Conservation (phyloP, 2,329 filamentous ascomycete genomes). For the Fusarium ambrosium region DNA sequence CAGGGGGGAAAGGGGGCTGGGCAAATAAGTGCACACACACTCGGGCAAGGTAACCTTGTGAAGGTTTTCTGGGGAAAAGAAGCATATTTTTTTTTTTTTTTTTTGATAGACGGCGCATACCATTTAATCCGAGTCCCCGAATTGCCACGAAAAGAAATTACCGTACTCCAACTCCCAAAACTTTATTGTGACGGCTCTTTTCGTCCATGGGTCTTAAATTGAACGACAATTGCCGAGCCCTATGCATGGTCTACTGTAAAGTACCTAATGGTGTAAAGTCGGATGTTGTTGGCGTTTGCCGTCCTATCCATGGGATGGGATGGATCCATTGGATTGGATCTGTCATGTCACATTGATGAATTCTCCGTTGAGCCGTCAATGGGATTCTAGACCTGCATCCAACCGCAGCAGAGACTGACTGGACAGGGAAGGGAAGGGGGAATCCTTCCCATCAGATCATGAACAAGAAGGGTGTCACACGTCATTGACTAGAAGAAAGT, state of each 20-base stretch:
- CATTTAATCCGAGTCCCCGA: conserved; percentile 32
- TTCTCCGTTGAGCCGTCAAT: conserved; percentile 19
- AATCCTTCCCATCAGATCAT: conserved; percentile 35
- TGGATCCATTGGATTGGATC: background rate
- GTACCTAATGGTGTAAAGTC: background rate
- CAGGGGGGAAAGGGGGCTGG: conserved; percentile 8
- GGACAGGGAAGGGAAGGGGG: background rate
- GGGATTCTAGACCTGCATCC: background rate
- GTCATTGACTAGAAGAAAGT: conserved; percentile 26
- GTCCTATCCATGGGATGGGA: background rate
- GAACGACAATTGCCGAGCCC: background rate
- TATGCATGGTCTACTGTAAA: background rate
- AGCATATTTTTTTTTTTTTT: conserved; percentile 24
- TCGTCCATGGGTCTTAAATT: background rate
- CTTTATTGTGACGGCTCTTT: background rate
- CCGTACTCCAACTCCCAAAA: background rate
- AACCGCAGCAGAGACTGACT: background rate
- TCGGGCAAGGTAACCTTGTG: background rate
- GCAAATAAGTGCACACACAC: background rate
- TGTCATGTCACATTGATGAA: background rate
- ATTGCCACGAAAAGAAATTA: conserved; percentile 4
- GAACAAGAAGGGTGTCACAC: conserved; percentile 21
- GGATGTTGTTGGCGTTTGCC: background rate
- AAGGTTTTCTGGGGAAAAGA: conserved; percentile 12
- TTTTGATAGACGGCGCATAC: conserved; percentile 31